Percentiles rank a stretch among this genome's conserved stretches.
These are phyloP conservation scores for Mediolabrus comicus DNA, from an alignment of 108 stramenopile genomes.

Conservation along the genomic window DNA sequence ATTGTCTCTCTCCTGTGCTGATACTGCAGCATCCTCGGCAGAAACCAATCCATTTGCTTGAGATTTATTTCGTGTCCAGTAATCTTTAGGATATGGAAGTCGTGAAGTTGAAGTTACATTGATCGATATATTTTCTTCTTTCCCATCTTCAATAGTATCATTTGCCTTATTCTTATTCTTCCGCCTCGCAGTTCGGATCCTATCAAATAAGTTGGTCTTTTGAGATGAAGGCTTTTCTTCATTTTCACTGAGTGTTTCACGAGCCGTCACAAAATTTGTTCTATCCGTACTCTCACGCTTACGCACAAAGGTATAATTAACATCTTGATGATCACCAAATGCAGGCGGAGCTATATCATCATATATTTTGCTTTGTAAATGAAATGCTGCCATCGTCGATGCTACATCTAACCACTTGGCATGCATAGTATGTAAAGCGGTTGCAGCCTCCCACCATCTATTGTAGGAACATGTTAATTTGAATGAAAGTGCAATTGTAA, in stretches of 20 bases:
- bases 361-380: constrained; percentile 59
- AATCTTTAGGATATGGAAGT: constrained; percentile 7
- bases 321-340: constrained; percentile 64
- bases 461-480: constrained; percentile 54
- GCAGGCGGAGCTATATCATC: constrained; percentile 52
- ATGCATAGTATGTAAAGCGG: constrained; percentile 70
- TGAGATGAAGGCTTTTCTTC: not conserved
- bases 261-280: not conserved
- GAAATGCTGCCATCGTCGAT: constrained; percentile 66
- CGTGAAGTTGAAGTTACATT: not conserved
- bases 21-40: not conserved
- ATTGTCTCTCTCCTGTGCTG: not conserved
- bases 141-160: not conserved
- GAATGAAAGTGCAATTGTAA: constrained; percentile 67
- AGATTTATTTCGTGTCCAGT: constrained; percentile 1
- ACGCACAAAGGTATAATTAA: constrained; percentile 15
- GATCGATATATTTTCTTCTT: not conserved
- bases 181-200: not conserved
- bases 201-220: constrained; percentile 5
- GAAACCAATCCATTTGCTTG: not conserved
- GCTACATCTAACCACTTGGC: constrained; percentile 72
- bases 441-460: constrained; percentile 69
- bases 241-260: not conserved
- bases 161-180: constrained; percentile 1
- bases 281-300: constrained; percentile 24